phyloP scores from a whole-genome alignment of 139 green algal species.

The Nannochloris sp. region DNA sequence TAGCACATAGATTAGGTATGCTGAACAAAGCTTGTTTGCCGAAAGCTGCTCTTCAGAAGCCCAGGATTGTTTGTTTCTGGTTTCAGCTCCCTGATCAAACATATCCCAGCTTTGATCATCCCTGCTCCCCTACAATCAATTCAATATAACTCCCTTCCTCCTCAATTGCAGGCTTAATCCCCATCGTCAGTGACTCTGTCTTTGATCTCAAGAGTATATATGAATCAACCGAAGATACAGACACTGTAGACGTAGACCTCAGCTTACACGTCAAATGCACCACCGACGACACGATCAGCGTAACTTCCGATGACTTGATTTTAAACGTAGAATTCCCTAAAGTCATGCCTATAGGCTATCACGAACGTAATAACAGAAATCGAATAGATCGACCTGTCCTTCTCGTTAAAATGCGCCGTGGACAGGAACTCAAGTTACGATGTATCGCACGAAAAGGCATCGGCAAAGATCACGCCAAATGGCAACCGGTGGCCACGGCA shows the following conservation, averaged over 20 bases:
- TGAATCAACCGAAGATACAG: conserved; percentile 38
- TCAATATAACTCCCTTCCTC: too few relatives aligned
- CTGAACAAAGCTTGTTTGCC: too few relatives aligned
- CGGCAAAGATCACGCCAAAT: conserved; percentile 99
- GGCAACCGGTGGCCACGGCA: conserved; percentile 86
- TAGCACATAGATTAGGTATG: conserved; percentile 65
- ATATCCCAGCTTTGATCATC: too few relatives aligned
- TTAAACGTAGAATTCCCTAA: conserved; percentile 18
- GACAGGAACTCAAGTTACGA: conserved; percentile 76
- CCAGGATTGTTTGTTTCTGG: too few relatives aligned
- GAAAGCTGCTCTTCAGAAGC: too few relatives aligned
- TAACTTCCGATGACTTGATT: conserved; percentile 53
- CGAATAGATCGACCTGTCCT: conserved; percentile 41
- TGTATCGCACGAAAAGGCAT: conserved; percentile 83
- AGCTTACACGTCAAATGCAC: conserved; percentile 52
- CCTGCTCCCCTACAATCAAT: too few relatives aligned
- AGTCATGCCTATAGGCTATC: conserved; percentile 38
- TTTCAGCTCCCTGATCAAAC: too few relatives aligned
- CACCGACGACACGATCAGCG: conserved; percentile 52
- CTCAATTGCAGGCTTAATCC: conserved; percentile 74
- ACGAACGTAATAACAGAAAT: conserved; percentile 1
- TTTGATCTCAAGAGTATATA: conserved; percentile 49
- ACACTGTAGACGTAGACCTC: conserved; percentile 54
- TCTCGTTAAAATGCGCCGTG: conserved; percentile 83
- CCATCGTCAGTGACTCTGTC: conserved; percentile 60